These are phyloP conservation scores for Chaetomiaceae sp. DNA, from an alignment of 2,329 filamentous ascomycete genomes.

Conservation along the genomic window DNA sequence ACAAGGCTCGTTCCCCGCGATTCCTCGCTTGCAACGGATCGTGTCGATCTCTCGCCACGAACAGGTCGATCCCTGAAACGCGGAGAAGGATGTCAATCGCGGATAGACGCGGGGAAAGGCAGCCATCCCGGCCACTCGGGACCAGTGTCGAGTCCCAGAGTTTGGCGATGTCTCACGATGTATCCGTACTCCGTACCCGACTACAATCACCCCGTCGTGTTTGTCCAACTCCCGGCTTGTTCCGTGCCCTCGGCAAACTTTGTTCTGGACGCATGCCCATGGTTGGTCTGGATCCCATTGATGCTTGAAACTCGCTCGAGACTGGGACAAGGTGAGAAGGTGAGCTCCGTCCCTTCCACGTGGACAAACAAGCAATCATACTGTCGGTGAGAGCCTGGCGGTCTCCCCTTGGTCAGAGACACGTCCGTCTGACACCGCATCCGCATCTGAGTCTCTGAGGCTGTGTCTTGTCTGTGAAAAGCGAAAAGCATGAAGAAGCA, in stretches of 20 bases:
- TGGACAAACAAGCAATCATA: neutral
- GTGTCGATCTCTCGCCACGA: slow-evolving; percentile 14
- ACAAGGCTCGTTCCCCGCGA: neutral
- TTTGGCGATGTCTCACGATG: slow-evolving; percentile 9
- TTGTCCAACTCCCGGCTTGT: neutral
- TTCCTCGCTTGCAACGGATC: neutral
- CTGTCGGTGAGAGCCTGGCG: neutral
- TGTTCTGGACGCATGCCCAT: neutral
- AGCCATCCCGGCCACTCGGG: slow-evolving; percentile 2
- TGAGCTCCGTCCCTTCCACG: neutral
- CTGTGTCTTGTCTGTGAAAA: neutral
- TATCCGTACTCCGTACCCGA: neutral
- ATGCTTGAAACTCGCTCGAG: too few species aligned
- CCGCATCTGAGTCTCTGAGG: neutral
- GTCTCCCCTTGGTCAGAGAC: neutral
- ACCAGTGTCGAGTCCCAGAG: neutral
- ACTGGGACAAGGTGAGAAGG: too few species aligned
- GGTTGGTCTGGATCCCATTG: neutral
- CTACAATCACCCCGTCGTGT: neutral
- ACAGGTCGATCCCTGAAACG: slow-evolving; percentile 1
- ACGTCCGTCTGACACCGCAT: neutral
- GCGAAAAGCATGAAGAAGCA: neutral
- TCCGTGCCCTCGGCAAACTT: neutral
- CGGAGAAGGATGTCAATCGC: neutral
- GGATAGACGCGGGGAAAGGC: neutral